Evolutionary conservation across 768 basidiomycete genomes (phyloP).

Genomic region (Serendipita indica): DNA sequence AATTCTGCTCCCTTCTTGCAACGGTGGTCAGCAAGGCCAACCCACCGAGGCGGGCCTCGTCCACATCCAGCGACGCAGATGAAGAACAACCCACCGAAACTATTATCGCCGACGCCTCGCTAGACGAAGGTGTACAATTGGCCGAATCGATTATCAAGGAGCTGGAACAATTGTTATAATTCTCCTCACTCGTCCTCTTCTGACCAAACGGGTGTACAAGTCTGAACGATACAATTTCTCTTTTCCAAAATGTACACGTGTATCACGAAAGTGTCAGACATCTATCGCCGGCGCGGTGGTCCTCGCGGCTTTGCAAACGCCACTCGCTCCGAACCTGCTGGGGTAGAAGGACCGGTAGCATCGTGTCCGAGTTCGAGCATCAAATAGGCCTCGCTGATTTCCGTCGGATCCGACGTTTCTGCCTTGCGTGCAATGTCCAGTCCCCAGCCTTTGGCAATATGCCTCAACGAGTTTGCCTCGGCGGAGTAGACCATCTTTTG

Average conservation of each 20-base stretch:
- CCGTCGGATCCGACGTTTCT: conserved; percentile 68
- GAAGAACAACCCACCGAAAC: not conserved
- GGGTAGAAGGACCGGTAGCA: not conserved
- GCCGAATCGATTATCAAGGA: not conserved
- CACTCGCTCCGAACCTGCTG: not conserved
- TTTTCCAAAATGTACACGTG: not conserved
- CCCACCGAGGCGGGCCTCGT: conserved; percentile 10
- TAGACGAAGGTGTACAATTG: not conserved
- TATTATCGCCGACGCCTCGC: not conserved
- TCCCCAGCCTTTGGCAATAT: conserved; percentile 34
- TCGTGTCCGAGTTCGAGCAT: conserved; percentile 38
- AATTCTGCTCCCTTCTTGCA: conserved; percentile 31
- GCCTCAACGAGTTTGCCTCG: conserved; percentile 41
- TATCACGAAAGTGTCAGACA: not conserved
- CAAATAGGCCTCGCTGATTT: conserved; percentile 52
- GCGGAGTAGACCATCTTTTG: conserved; percentile 83
- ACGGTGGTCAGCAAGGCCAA: conserved; percentile 17
- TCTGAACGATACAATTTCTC: not conserved
- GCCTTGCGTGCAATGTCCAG: conserved; percentile 35
- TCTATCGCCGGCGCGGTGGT: conserved; percentile 3
- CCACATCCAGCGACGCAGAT: not conserved
- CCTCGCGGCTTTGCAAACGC: not conserved
- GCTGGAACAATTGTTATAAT: not conserved
- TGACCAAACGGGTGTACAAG: not conserved
- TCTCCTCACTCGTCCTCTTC: no score